Evolutionary conservation across 1,284 basidiomycete genomes (phyloP).

Genomic region (Calocybe gambosa): DNA sequence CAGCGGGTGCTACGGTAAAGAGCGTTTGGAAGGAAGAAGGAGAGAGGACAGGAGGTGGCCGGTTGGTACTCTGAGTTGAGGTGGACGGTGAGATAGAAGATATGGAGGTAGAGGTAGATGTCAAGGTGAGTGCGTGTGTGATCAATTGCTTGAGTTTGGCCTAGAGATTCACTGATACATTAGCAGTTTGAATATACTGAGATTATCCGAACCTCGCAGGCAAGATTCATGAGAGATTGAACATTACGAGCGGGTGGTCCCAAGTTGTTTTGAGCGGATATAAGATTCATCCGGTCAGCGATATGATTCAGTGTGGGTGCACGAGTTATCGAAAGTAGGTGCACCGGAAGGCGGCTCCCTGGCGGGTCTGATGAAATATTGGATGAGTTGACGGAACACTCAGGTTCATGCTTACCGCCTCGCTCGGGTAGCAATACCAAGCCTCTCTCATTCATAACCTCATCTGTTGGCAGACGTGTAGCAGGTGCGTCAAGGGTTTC

Average conservation of each 20-base stretch:
- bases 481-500: slow-evolving; percentile 34
- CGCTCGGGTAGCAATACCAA: slow-evolving; percentile 57
- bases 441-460: slow-evolving; percentile 65
- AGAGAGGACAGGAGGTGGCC: slow-evolving; percentile 46
- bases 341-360: slow-evolving; percentile 63
- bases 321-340: slow-evolving; percentile 62
- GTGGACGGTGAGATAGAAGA: slow-evolving; percentile 68
- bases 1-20: slow-evolving; percentile 71
- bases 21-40: slow-evolving; percentile 67
- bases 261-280: slow-evolving; percentile 71
- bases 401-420: slow-evolving; percentile 28
- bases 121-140: slow-evolving; percentile 69
- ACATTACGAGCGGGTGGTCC: slow-evolving; percentile 55
- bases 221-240: slow-evolving; percentile 64
- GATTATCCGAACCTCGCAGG: slow-evolving; percentile 54
- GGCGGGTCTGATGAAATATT: slow-evolving; percentile 45
- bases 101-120: slow-evolving; percentile 67
- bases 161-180: slow-evolving; percentile 29
- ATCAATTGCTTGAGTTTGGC: slow-evolving; percentile 79
- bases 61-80: slow-evolving; percentile 33
- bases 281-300: slow-evolving; percentile 70
- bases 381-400: not conserved
- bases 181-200: not conserved
- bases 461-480: slow-evolving; percentile 48
- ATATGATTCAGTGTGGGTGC: slow-evolving; percentile 73